A percentile compares a stretch with the other conserved stretches of the same genome.
phyloP scores from a whole-genome alignment of 1,284 basidiomycete genomes.

The Agaricales sp. region DNA sequence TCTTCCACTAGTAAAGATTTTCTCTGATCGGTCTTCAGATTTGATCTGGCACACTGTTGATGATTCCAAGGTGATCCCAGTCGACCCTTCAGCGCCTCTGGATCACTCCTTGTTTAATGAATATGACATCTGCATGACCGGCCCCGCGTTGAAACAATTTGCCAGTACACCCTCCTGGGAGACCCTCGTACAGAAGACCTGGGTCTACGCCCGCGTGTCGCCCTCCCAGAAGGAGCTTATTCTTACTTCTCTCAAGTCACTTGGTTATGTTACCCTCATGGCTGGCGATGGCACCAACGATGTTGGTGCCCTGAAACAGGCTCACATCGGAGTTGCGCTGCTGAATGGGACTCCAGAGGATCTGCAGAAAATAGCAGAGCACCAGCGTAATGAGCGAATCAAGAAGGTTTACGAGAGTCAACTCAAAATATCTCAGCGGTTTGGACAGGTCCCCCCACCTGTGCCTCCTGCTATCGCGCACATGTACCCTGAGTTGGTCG shows the following conservation, averaged over 20 bases:
- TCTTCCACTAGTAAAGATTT: conserved; percentile 1
- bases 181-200: conserved; percentile 82
- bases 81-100: conserved; percentile 68
- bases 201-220: conserved; percentile 97
- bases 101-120: conserved; percentile 69
- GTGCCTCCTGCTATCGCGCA: conserved; percentile 79
- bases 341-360: conserved; percentile 88
- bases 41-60: conserved; percentile 92
- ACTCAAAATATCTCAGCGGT: conserved; percentile 77
- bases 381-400: conserved; percentile 78
- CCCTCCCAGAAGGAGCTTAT: conserved; percentile 91
- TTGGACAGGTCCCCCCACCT: conserved; percentile 86
- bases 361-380: conserved; percentile 86
- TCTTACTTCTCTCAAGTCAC: conserved; percentile 75
- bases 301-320: conserved; percentile 92
- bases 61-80: conserved; percentile 77
- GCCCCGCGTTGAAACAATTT: conserved; percentile 82
- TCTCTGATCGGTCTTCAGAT: conserved; percentile 30
- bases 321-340: conserved; percentile 89
- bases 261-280: conserved; percentile 91
- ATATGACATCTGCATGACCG: conserved; percentile 93
- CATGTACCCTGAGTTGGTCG: conserved; percentile 82
- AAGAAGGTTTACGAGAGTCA: conserved; percentile 97
- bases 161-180: conserved; percentile 57
- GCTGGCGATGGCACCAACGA: conserved; percentile 97